Conservation (phyloP, 345 rosid species). For the Mallotus nudiflorus region DNA sequence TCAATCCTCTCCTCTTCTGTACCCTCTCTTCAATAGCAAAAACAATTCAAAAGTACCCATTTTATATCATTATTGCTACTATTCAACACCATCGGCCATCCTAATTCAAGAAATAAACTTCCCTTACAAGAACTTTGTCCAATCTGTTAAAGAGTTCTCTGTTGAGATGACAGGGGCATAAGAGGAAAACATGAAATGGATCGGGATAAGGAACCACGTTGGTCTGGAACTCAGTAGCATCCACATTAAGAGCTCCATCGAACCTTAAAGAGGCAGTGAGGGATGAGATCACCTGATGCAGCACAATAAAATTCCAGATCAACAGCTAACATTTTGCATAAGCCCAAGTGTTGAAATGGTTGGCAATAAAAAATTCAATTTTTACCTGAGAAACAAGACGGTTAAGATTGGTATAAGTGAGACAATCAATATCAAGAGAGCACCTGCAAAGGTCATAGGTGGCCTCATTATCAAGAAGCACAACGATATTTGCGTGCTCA, state of each 20-base stretch:
- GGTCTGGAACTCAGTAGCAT: conserved; percentile 33
- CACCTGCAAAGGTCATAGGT: conserved; percentile 32
- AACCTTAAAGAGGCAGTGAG: conserved; percentile 31
- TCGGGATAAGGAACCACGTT: too few species aligned
- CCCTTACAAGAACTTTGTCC: conserved; percentile 28
- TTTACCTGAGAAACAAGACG: conserved; percentile 33
- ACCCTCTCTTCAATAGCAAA: neutral
- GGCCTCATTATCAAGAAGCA: too few species aligned
- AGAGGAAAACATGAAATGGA: conserved; percentile 33
- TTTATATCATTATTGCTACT: neutral
- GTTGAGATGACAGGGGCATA: conserved; percentile 32
- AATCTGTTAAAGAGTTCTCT: conserved; percentile 43
- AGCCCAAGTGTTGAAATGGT: neutral
- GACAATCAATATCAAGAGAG: conserved; percentile 31
- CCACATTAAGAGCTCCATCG: conserved; percentile 32
- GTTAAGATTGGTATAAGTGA: conserved; percentile 30
- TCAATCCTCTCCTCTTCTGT: neutral
- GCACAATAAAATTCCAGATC: neutral
- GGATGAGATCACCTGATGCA: conserved; percentile 30
- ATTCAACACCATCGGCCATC: neutral
- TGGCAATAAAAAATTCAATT: too few species aligned
- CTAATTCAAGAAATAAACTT: neutral
- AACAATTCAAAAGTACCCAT: neutral
- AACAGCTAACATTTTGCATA: neutral
- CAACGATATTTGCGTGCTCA: conserved; percentile 29